These are phyloP conservation scores for Pichia terricola DNA, from an alignment of 1,139 yeast genomes.

Conservation along the genomic window DNA sequence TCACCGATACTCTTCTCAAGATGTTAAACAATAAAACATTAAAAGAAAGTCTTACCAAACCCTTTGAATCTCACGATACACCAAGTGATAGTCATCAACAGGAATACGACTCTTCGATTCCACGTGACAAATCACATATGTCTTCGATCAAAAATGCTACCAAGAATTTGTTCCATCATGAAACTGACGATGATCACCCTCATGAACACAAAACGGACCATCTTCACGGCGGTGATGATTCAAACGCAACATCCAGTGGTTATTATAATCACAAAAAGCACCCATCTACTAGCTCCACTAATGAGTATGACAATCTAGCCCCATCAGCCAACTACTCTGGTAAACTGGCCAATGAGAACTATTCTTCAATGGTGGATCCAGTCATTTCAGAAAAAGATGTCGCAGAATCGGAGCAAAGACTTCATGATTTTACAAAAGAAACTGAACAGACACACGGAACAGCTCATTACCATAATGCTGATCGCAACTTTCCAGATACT, in stretches of 20 bases:
- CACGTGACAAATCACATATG: slow-evolving; percentile 7
- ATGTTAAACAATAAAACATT: too few relatives aligned
- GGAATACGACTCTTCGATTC: slow-evolving; percentile 2
- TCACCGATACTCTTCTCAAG: too few relatives aligned
- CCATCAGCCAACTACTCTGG: too few relatives aligned
- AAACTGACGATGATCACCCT: background rate
- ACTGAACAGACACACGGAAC: background rate
- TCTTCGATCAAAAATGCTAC: background rate
- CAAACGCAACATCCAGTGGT: background rate
- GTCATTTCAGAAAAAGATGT: slow-evolving; percentile 14
- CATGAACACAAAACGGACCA: too few relatives aligned
- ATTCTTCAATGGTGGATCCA: slow-evolving; percentile 20
- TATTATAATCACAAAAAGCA: too few relatives aligned
- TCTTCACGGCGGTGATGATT: background rate
- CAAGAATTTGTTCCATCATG: slow-evolving; percentile 2
- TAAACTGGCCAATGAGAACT: slow-evolving; percentile 11
- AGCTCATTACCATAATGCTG: background rate
- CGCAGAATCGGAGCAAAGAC: slow-evolving; percentile 5
- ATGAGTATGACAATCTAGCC: too few relatives aligned
- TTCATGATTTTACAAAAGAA: background rate
- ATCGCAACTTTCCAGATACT: too few relatives aligned
- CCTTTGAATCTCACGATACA: too few relatives aligned
- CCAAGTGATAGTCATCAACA: too few relatives aligned
- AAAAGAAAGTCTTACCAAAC: too few relatives aligned
- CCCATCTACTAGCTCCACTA: too few relatives aligned